Evolutionary conservation across 2,329 filamentous ascomycete species (phyloP), one percentile per base, ranked within the genome.

Genomic region (Aspergillus niger): DNA sequence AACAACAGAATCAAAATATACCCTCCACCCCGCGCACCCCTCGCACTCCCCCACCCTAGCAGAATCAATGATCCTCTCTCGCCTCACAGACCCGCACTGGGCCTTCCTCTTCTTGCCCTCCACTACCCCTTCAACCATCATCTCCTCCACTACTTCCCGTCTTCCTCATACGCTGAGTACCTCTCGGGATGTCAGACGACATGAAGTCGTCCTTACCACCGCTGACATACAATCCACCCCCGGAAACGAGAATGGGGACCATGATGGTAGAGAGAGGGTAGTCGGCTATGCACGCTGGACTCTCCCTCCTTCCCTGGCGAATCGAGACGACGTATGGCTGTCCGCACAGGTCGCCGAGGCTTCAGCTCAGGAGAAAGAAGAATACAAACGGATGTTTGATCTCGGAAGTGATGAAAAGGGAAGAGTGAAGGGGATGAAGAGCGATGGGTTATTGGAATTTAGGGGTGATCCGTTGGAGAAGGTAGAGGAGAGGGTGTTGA

Each of bases 41-140:
- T 30, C 10, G 38, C 38, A 41, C 24, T 22, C 52, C 52, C 26
- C 26, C 15, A 28, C 22, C 15, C 5, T 55, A 8, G 22, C 36
- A 24, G 15, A 30, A 28, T n/a, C 36, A 15, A 55, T 55, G 38
- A 44, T 55, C 8, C 52, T 55, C 38, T 22, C 52, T 11, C 52
- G 52, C 24, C 52, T 55, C 15, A 55, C 52, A 17, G 52, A 55
- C 52, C 52, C 52, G 3, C 52, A 55, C 52, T 55, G 52, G 52
- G 22, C 41, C 38, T 55, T 55, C 8, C 52, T 55, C 39, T 55
- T 41, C 38, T 44, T 5, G 11, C 32, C 32, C 38, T 24, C 43
- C 52, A 38, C 52, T 2, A 43, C n/a, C 26, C 38, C 52, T 2
- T 5, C 15, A 2, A 24, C 24, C 39, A 30, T 55, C 8, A 43